Conservation (phyloP, 1,139 yeast genomes). For the Magnusiomyces paraingens region DNA sequence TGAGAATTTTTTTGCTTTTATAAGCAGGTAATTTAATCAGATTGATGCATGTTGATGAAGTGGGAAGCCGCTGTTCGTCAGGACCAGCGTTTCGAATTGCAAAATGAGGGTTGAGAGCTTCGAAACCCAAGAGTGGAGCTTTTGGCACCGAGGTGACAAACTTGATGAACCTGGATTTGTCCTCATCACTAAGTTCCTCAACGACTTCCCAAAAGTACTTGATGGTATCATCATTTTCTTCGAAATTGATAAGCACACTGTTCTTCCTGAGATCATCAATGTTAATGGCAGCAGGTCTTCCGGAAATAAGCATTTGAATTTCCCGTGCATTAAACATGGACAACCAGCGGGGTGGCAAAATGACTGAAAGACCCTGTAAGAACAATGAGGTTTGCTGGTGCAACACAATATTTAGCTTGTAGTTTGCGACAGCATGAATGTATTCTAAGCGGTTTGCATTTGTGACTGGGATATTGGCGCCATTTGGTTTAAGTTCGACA, state of each 20-base stretch:
- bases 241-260: constrained; percentile 64
- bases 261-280: constrained; percentile 59
- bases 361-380: constrained; percentile 59
- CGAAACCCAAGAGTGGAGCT: constrained; percentile 87
- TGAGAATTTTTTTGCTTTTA: constrained; percentile 49
- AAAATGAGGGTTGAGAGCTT: constrained; percentile 65
- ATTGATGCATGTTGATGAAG: constrained; percentile 91
- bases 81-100: constrained; percentile 70
- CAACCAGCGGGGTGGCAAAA: constrained; percentile 71
- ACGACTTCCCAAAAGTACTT: constrained; percentile 69
- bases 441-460: constrained; percentile 62
- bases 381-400: constrained; percentile 57
- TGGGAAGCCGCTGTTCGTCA: constrained; percentile 56
- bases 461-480: constrained; percentile 50
- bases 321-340: constrained; percentile 80
- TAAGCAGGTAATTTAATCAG: constrained; percentile 81
- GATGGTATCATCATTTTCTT: constrained; percentile 46
- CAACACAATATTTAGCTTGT: constrained; percentile 62
- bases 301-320: constrained; percentile 77
- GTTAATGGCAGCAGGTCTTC: constrained; percentile 66
- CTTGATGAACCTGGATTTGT: constrained; percentile 58
- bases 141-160: constrained; percentile 89
- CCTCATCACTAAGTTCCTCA: constrained; percentile 55
- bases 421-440: constrained; percentile 71
- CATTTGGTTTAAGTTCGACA: constrained; percentile 58